A percentile compares a stretch with the other conserved stretches of the same genome.
Conservation (phyloP, 805 yeast genomes). For the Lipomyces mesembrius region DNA sequence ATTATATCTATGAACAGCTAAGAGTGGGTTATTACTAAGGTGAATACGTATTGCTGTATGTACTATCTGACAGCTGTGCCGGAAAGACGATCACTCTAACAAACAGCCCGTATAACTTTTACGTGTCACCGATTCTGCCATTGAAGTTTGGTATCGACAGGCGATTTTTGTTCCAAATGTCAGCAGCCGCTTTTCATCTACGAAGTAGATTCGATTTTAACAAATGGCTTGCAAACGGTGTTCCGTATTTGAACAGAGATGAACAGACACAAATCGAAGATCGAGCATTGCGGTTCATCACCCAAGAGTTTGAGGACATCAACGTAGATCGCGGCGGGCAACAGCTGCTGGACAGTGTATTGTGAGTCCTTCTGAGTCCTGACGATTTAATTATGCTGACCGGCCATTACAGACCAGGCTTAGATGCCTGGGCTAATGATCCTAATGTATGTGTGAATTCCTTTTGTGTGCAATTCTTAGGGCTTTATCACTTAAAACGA, state of each 20-base stretch:
- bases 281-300: not conserved
- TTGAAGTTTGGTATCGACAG: conserved; percentile 6
- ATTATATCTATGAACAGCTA: not conserved
- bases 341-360: not conserved
- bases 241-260: not conserved
- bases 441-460: not conserved
- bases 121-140: conserved; percentile 12
- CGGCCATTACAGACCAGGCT: not conserved
- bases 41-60: not conserved
- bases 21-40: not conserved
- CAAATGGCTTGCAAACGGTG: conserved; percentile 7
- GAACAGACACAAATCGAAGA: not conserved
- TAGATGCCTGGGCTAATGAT: conserved; percentile 8
- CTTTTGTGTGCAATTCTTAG: not conserved
- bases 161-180: not conserved
- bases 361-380: conserved; percentile 2
- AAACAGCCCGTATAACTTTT: conserved; percentile 6
- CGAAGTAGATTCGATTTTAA: conserved; percentile 5
- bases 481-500: not conserved
- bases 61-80: not conserved
- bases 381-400: not conserved
- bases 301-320: conserved; percentile 7
- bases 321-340: conserved; percentile 4
- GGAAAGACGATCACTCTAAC: not conserved
- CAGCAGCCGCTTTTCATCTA: not conserved